phyloP scores from a whole-genome alignment of 345 rosid genomes.

The Orychophragmus violaceus region DNA sequence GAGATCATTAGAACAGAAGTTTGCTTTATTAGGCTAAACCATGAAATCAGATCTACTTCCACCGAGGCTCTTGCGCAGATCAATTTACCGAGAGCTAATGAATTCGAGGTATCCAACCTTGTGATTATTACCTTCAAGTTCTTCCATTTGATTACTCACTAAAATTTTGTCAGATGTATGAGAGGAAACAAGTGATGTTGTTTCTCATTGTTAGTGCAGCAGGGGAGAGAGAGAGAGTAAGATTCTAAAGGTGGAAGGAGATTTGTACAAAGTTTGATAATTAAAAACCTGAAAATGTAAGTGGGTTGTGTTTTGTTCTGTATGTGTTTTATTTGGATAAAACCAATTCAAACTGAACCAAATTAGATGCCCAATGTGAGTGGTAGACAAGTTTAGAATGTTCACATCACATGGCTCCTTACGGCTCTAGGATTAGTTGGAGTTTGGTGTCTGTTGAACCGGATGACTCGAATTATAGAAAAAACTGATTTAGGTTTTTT shows the following conservation, averaged over 20 bases:
- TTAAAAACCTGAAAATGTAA: conserved; percentile 13
- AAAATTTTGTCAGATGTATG: neutral
- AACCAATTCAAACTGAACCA: conserved; percentile 15
- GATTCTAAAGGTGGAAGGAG: conserved; percentile 11
- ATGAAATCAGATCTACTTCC: conserved; percentile 9
- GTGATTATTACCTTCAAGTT: neutral
- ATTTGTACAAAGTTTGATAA: conserved; percentile 13
- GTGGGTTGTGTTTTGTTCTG: conserved; percentile 3
- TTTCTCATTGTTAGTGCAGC: neutral
- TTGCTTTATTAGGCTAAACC: conserved; percentile 3
- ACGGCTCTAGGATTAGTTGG: no score
- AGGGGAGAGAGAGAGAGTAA: neutral
- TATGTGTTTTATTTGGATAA: neutral
- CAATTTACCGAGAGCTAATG: neutral
- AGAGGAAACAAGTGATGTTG: neutral
- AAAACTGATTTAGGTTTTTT: no score
- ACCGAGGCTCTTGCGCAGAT: conserved; percentile 3
- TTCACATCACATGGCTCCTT: no score
- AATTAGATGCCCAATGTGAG: no score
- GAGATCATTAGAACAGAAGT: conserved; percentile 6
- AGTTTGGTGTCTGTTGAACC: no score
- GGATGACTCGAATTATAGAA: no score
- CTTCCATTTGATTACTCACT: neutral
- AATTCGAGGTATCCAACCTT: conserved; percentile 8
- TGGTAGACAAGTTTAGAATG: no score